These are phyloP conservation scores for Stephanodiscus triporus DNA, from an alignment of 108 stramenopile species.

Conservation along the genomic window DNA sequence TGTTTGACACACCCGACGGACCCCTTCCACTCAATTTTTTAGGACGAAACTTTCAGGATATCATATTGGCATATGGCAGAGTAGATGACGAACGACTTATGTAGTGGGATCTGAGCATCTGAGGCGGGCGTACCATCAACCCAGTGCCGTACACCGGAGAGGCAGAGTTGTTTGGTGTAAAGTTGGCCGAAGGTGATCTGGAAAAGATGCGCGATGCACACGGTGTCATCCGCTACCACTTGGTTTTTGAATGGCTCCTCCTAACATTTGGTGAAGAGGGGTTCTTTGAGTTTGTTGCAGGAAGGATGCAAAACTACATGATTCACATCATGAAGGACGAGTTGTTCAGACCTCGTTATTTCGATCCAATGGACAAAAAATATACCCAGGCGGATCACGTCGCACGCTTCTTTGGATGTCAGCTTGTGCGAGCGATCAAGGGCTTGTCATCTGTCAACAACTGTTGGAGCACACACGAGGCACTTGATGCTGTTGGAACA, in stretches of 20 bases:
- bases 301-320: slow-evolving; percentile 19
- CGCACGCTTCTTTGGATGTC: slow-evolving; percentile 7
- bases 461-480: too few relatives aligned
- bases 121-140: neutral
- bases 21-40: too few relatives aligned
- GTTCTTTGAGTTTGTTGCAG: slow-evolving; percentile 1
- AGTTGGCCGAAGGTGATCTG: neutral
- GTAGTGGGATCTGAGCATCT: too few relatives aligned
- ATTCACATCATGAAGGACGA: slow-evolving; percentile 2
- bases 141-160: neutral
- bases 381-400: neutral
- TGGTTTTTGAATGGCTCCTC: neutral
- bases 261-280: neutral
- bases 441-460: too few relatives aligned
- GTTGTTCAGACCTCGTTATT: too few relatives aligned
- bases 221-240: slow-evolving; percentile 12
- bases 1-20: too few relatives aligned
- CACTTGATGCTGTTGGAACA: too few relatives aligned
- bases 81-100: too few relatives aligned
- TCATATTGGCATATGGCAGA: too few relatives aligned
- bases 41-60: too few relatives aligned
- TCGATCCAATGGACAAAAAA: neutral
- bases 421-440: neutral
- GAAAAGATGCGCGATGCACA: neutral
- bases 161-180: neutral